phyloP scores from a whole-genome alignment of 1,139 yeast genomes.

The Suhomyces taliae region DNA sequence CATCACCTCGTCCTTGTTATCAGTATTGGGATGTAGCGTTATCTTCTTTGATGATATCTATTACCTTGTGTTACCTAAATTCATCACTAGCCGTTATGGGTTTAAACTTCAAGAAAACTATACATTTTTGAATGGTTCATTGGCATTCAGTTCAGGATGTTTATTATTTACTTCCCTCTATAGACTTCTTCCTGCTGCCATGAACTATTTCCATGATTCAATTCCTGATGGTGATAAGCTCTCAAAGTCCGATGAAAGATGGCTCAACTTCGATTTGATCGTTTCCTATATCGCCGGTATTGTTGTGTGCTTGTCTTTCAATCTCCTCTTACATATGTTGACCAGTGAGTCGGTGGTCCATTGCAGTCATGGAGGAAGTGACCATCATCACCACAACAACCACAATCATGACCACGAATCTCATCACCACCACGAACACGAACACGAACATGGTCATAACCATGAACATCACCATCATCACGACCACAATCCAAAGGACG shows the following conservation, averaged over 20 bases:
- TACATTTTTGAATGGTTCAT: slow-evolving; percentile 59
- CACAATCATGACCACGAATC: slow-evolving; percentile 4
- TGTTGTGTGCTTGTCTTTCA: slow-evolving; percentile 56
- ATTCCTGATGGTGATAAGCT: slow-evolving; percentile 13
- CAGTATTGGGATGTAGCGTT: slow-evolving; percentile 23
- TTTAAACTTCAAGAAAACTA: slow-evolving; percentile 62
- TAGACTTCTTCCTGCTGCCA: slow-evolving; percentile 69
- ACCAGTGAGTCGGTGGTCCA: slow-evolving; percentile 86
- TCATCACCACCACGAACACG: slow-evolving; percentile 12
- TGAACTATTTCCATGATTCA: slow-evolving; percentile 34
- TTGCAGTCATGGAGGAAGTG: slow-evolving; percentile 62
- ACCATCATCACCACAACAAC: not conserved
- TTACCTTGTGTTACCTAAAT: slow-evolving; percentile 33
- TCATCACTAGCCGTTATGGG: slow-evolving; percentile 40
- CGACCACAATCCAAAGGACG: not conserved
- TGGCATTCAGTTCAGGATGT: slow-evolving; percentile 77
- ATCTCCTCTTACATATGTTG: slow-evolving; percentile 63
- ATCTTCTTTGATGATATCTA: slow-evolving; percentile 25
- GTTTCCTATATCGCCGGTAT: slow-evolving; percentile 61
- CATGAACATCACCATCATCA: slow-evolving; percentile 1
- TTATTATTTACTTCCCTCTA: slow-evolving; percentile 73
- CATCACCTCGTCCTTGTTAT: slow-evolving; percentile 20
- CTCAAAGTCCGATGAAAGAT: slow-evolving; percentile 7
- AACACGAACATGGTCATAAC: slow-evolving; percentile 6
- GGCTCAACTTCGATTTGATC: slow-evolving; percentile 41